phyloP scores from a whole-genome alignment of 1,139 yeast species.

The Taphrina pruni region DNA sequence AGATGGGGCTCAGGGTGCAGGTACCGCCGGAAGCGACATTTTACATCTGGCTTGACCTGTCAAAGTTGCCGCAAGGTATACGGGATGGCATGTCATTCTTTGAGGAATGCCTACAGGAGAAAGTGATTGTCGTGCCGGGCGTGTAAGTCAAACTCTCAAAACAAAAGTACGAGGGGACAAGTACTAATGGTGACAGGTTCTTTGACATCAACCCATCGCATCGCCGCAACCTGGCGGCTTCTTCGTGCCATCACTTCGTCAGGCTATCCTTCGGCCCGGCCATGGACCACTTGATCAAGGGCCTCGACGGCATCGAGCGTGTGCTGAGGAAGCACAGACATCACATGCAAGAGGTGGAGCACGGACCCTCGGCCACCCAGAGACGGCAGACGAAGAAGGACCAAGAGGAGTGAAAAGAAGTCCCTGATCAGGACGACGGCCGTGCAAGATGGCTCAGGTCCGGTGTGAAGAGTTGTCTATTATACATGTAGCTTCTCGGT shows the following conservation, averaged over 20 bases:
- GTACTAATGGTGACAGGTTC: slow-evolving; percentile 50
- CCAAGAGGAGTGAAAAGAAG: not conserved
- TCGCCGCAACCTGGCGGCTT: slow-evolving; percentile 65
- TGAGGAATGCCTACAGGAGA: slow-evolving; percentile 70
- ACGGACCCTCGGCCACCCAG: slow-evolving; percentile 13
- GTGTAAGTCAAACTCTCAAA: slow-evolving; percentile 49
- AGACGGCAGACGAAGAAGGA: not conserved
- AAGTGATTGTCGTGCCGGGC: slow-evolving; percentile 70
- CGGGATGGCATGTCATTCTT: slow-evolving; percentile 69
- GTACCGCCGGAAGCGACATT: slow-evolving; percentile 68
- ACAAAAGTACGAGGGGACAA: not conserved
- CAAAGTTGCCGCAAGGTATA: slow-evolving; percentile 65
- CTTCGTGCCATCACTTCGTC: slow-evolving; percentile 68
- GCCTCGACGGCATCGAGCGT: slow-evolving; percentile 73
- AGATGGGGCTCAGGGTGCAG: slow-evolving; percentile 65
- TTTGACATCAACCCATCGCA: slow-evolving; percentile 70
- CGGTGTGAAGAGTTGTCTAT: too few relatives aligned
- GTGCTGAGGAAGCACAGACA: slow-evolving; percentile 55
- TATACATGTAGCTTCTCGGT: too few relatives aligned
- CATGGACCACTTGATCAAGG: slow-evolving; percentile 59
- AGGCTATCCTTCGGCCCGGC: slow-evolving; percentile 72
- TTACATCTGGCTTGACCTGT: slow-evolving; percentile 67
- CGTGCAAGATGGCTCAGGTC: too few relatives aligned
- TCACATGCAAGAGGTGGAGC: slow-evolving; percentile 14
- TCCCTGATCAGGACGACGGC: too few relatives aligned